These are phyloP conservation scores for Crataegus laevigata DNA, from an alignment of 306 rosid species.

Conservation along the genomic window DNA sequence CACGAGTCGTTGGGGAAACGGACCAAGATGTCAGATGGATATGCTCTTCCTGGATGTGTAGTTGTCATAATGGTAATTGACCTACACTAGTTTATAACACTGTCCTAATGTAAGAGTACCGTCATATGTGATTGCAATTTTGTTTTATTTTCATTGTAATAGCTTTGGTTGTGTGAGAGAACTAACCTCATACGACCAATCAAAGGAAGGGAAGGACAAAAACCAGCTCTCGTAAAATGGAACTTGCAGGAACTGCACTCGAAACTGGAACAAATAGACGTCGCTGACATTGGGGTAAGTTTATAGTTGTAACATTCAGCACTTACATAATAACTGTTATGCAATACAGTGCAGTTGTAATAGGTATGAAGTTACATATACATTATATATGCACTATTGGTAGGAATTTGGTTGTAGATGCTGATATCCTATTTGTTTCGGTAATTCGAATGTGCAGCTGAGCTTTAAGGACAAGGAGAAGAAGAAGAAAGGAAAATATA, in stretches of 20 bases:
- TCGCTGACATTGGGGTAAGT: not conserved
- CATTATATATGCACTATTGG: not conserved
- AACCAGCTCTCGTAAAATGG: not conserved
- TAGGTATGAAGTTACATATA: too few relatives aligned
- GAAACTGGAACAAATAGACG: not conserved
- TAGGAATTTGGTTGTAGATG: too few relatives aligned
- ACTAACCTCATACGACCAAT: not conserved
- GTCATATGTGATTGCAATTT: not conserved
- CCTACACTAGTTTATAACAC: not conserved
- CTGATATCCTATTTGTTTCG: too few relatives aligned
- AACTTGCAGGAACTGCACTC: not conserved
- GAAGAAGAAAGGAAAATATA: not conserved
- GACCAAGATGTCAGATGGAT: not conserved
- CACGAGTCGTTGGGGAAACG: not conserved
- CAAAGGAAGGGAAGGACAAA: not conserved
- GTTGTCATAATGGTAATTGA: not conserved
- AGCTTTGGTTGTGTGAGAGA: constrained; percentile 1
- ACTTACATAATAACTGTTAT: not conserved
- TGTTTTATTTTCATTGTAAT: not conserved
- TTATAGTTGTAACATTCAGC: too few relatives aligned
- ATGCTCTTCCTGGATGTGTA: constrained; percentile 1
- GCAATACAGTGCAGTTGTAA: not conserved
- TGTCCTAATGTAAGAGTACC: not conserved
- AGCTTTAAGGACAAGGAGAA: not conserved
- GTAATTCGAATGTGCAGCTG: not conserved